Conservation (phyloP, 257 asterid species). For the Solanum bukasovii region DNA sequence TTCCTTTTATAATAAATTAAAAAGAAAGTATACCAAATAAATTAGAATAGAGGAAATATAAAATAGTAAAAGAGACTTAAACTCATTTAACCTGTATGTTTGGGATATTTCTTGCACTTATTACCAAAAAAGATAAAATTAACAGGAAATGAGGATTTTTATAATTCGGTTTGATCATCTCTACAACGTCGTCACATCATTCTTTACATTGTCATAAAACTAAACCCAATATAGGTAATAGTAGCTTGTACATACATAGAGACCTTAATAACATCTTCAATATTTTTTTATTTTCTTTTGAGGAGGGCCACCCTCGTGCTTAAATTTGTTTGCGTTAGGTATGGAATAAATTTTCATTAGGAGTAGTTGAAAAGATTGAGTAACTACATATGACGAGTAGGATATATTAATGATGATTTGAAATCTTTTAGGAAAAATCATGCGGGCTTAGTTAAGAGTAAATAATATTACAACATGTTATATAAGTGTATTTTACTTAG, state of each 20-base stretch:
- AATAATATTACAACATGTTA: too few species aligned
- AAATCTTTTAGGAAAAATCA: background rate
- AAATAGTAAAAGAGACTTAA: background rate
- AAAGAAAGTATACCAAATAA: background rate
- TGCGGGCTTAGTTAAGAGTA: background rate
- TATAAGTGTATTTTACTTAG: too few species aligned
- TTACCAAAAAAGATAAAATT: background rate
- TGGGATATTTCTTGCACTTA: background rate
- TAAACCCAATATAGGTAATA: background rate
- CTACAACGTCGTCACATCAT: background rate
- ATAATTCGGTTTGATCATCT: background rate
- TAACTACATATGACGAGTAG: background rate
- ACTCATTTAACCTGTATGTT: background rate
- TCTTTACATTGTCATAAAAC: background rate
- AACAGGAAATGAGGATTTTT: background rate
- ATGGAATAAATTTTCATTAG: background rate
- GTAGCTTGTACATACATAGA: background rate
- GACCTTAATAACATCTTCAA: too few species aligned
- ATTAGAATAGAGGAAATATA: background rate
- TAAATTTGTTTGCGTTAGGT: background rate
- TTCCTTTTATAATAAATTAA: background rate
- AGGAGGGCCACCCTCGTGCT: background rate
- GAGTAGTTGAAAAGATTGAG: background rate
- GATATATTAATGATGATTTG: background rate
- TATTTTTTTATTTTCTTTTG: background rate